These are phyloP conservation scores for Aspergillus fischeri DNA, from an alignment of 2,329 filamentous ascomycete species.

Conservation along the genomic window DNA sequence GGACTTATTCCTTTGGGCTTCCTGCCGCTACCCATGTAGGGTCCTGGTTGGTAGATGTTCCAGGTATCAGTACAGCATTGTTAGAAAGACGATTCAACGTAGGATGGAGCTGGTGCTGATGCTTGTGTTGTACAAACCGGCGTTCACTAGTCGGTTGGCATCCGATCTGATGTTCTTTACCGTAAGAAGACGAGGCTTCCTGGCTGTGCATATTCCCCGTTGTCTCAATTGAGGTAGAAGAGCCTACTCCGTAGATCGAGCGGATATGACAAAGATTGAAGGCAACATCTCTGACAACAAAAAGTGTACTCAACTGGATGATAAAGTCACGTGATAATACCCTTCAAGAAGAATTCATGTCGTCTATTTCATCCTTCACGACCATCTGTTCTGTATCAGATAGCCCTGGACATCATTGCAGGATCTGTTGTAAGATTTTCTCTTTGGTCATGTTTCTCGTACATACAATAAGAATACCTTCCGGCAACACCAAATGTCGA, in stretches of 20 bases:
- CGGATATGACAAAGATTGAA: not conserved
- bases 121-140: not conserved
- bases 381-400: not conserved
- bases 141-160: not conserved
- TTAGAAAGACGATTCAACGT: constrained; percentile 1
- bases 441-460: not conserved
- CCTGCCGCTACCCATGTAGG: constrained; percentile 15
- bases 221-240: not conserved
- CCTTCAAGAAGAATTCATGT: not conserved
- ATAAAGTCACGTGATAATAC: not conserved
- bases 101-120: not conserved
- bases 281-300: not conserved
- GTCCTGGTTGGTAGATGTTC: not conserved
- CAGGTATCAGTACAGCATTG: not conserved
- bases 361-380: not conserved
- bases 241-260: not conserved
- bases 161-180: not conserved
- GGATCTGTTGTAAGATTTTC: not conserved
- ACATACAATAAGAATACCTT: not conserved
- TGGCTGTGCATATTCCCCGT: not conserved
- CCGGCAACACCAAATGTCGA: constrained; percentile 58
- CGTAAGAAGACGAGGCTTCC: not conserved
- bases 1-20: constrained; percentile 9
- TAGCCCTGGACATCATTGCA: not conserved
- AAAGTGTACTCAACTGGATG: not conserved